Evolutionary conservation across 2,329 filamentous ascomycete species (phyloP).

Genomic region (Aspergillus flavus): DNA sequence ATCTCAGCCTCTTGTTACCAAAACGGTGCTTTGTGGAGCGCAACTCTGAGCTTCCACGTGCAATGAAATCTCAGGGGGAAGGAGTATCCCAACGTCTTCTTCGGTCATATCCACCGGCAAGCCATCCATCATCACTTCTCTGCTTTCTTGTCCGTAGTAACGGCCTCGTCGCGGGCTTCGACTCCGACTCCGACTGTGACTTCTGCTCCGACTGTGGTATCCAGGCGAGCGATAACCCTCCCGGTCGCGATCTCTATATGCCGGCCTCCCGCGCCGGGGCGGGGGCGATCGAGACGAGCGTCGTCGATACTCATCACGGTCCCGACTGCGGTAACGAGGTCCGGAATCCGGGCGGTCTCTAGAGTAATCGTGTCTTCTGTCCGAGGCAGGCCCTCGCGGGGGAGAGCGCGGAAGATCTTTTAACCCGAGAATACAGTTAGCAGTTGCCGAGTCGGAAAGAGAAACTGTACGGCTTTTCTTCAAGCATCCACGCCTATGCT

Average conservation of each 20-base stretch:
- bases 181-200: constrained; percentile 40
- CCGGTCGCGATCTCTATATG: constrained; percentile 50
- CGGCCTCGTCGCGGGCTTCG: constrained; percentile 41
- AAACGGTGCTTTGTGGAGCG: constrained; percentile 24
- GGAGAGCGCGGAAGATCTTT: constrained; percentile 43
- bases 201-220: constrained; percentile 39
- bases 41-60: constrained; percentile 16
- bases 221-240: constrained; percentile 49
- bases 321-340: constrained; percentile 34
- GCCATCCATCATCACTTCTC: constrained; percentile 55
- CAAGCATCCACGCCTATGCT: constrained; percentile 28
- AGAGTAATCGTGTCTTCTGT: constrained; percentile 40
- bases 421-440: constrained; percentile 38
- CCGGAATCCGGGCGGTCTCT: constrained; percentile 33
- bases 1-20: constrained; percentile 44
- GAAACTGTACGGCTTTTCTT: constrained; percentile 13
- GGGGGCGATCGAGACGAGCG: constrained; percentile 39
- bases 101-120: constrained; percentile 52
- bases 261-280: constrained; percentile 37
- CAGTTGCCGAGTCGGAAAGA: constrained; percentile 29
- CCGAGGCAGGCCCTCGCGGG: constrained; percentile 39
- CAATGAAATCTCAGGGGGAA: constrained; percentile 26
- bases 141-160: constrained; percentile 47
- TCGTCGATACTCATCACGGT: constrained; percentile 39
- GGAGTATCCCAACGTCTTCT: constrained; percentile 52